Evolutionary conservation across 225 moss, liverwort and hornwort genomes (phyloP).

Genomic region (Pleurozium schreberi): DNA sequence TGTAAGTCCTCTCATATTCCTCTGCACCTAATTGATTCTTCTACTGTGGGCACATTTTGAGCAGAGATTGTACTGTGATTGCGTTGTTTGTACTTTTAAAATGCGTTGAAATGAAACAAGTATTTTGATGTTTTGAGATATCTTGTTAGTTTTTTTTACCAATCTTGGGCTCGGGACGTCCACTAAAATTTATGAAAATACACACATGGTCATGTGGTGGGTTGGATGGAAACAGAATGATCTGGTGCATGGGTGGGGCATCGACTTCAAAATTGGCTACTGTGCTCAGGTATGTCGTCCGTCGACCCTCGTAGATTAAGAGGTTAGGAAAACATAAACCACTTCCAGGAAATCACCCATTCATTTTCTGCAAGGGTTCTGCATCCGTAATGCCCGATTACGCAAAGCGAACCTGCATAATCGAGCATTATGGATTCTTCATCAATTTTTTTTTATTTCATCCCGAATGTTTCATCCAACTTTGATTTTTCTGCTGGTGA

Average conservation of each 20-base stretch:
- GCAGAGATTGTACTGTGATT: not conserved
- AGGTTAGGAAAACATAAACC: not conserved
- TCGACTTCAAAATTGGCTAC: conserved; percentile 83
- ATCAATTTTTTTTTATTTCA: too few relatives aligned
- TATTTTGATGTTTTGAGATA: not conserved
- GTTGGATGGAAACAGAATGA: conserved; percentile 56
- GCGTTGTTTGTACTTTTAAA: not conserved
- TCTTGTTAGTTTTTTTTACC: not conserved
- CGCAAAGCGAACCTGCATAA: too few relatives aligned
- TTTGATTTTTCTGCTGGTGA: too few relatives aligned
- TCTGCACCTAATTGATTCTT: not conserved
- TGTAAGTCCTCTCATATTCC: not conserved
- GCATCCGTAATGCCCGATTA: too few relatives aligned
- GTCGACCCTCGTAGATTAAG: not conserved
- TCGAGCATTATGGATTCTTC: too few relatives aligned
- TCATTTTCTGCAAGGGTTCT: too few relatives aligned
- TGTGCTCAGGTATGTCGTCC: conserved; percentile 63
- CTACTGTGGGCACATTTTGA: not conserved
- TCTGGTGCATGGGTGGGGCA: conserved; percentile 84
- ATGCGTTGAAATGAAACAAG: not conserved
- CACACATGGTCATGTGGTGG: not conserved
- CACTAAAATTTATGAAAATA: not conserved
- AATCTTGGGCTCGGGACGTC: not conserved
- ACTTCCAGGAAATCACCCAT: too few relatives aligned
- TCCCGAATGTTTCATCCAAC: too few relatives aligned